Evolutionary conservation across 23 red algal species (phyloP).

Genomic region (Gracilaria gracilis): DNA sequence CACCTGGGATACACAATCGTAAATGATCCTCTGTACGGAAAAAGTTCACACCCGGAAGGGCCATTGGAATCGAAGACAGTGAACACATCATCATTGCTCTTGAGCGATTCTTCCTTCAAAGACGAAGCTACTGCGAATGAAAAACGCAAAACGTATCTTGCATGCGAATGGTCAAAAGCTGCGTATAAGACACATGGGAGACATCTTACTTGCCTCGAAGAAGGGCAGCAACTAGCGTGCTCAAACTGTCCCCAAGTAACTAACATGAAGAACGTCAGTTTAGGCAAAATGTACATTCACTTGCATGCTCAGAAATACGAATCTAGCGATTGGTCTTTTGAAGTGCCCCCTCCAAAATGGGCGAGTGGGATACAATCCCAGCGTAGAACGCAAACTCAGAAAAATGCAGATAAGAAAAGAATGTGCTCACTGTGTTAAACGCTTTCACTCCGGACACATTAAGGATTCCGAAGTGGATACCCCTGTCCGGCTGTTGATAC

Average conservation of each 20-base stretch:
- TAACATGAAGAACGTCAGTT: slow-evolving; percentile 61
- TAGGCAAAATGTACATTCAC: slow-evolving; percentile 65
- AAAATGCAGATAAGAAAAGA: neutral
- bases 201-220: slow-evolving; percentile 53
- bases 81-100: neutral
- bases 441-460: slow-evolving; percentile 69
- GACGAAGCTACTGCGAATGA: neutral
- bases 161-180: slow-evolving; percentile 57
- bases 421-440: neutral
- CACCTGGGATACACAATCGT: slow-evolving; percentile 81
- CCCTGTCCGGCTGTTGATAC: slow-evolving; percentile 65
- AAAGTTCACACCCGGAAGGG: neutral
- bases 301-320: slow-evolving; percentile 77
- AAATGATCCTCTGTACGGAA: slow-evolving; percentile 88
- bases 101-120: slow-evolving; percentile 12
- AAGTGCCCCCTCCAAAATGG: slow-evolving; percentile 64
- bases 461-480: slow-evolving; percentile 71
- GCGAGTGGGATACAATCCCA: neutral
- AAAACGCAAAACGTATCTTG: slow-evolving; percentile 28
- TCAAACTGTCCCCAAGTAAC: slow-evolving; percentile 67
- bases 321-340: slow-evolving; percentile 62
- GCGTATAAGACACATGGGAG: slow-evolving; percentile 34
- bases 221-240: slow-evolving; percentile 50
- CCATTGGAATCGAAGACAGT: neutral
- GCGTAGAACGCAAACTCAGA: neutral